These are phyloP conservation scores for Suillus tomentosus DNA, from an alignment of 768 basidiomycete species.

Conservation along the genomic window DNA sequence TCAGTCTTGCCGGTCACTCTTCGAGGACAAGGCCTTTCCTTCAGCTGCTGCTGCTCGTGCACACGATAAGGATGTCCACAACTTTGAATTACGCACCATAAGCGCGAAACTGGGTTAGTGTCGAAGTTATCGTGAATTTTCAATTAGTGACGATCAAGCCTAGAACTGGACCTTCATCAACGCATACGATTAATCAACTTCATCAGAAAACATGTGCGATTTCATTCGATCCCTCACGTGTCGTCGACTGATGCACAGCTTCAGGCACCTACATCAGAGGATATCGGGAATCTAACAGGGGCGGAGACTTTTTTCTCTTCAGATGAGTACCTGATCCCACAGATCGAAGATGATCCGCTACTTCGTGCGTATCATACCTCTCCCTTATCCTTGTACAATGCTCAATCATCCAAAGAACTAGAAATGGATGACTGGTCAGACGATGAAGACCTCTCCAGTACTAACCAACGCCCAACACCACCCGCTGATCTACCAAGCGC, in stretches of 20 bases:
- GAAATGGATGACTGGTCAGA: constrained; percentile 77
- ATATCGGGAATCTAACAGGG: constrained; percentile 52
- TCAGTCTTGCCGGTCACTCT: constrained; percentile 68
- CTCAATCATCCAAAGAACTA: constrained; percentile 46
- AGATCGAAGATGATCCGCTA: constrained; percentile 83
- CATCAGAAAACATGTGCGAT: constrained; percentile 71
- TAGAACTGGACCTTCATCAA: constrained; percentile 78
- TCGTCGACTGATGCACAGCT: constrained; percentile 2
- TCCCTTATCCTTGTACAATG: not conserved
- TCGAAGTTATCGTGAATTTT: not conserved
- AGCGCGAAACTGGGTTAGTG: constrained; percentile 58
- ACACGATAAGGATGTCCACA: constrained; percentile 61
- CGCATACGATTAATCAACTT: constrained; percentile 85
- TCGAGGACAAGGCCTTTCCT: constrained; percentile 64
- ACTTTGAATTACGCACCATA: constrained; percentile 60
- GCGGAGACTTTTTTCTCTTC: constrained; percentile 64
- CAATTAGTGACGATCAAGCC: constrained; percentile 11
- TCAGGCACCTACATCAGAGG: constrained; percentile 55
- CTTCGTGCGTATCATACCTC: constrained; percentile 63
- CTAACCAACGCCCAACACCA: constrained; percentile 4
- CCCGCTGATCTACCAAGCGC: constrained; percentile 37
- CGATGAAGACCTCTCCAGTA: constrained; percentile 44
- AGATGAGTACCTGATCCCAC: constrained; percentile 83
- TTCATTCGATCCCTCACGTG: not conserved
- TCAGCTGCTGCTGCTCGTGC: constrained; percentile 59